Evolutionary conservation across 495 filamentous ascomycete species (phyloP), one percentile per base, ranked within the genome.

Genomic region (Daldinia caldariorum): DNA sequence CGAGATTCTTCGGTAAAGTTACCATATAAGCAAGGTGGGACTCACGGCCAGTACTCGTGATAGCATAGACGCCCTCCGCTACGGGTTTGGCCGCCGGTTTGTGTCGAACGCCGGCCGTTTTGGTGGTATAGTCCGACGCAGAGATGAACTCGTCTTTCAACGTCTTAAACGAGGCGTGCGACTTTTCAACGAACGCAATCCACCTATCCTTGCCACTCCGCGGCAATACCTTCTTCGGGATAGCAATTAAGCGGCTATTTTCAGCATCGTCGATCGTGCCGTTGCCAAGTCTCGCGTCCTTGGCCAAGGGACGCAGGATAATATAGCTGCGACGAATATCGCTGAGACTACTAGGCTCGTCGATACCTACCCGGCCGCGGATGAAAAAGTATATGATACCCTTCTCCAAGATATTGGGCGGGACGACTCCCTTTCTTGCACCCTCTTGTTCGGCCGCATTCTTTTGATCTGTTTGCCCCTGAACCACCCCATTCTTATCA

Each of bases 371-470:
- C 26, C 92, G 89, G 9, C 87, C 87, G 45, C 93, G 89, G 76
- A 89, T 90, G 83, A 97, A 97, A 85, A 97, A 97, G 83, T 97
- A 97, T 69, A 98, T 91, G 69, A 97, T 86, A 3, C 94, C 94
- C 71, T 97, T 97, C 74, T 98, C 94, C 10, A 97, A 83, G 31
- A 95, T 88, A 59, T 82, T 92, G n/a, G 91, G 89, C 0, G 93
- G 87, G 6, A 89, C 81, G 22, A 77, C 63, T 70, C 79, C 60
- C 84, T 81, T 73, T 86, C 89, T 69, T 84, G 84, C 70, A 84
- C 73, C 38, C 54, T 22, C 49, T 73, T 62, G 18, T 20, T 76
- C 67, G 3, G 66, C 74, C 8, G 61, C 57, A 20, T 55, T 70
- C 22, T 63, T 49, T 3, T 68, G 45, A 31, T 70, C 35, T 18